Evolutionary conservation across 768 basidiomycete species (phyloP).

Genomic region (Roridomyces roridus): DNA sequence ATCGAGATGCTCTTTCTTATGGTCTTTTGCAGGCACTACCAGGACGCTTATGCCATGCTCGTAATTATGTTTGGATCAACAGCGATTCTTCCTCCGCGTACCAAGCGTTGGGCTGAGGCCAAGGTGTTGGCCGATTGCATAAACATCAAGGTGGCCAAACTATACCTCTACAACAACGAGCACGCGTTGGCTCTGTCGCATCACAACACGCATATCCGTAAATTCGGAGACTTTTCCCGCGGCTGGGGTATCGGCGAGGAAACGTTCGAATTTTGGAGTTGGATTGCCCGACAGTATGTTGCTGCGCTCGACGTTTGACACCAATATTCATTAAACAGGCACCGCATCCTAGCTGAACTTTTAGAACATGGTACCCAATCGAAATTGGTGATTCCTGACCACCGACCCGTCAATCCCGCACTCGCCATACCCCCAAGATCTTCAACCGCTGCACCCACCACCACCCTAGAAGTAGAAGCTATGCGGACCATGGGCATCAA

Average conservation of each 20-base stretch:
- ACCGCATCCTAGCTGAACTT: conserved; percentile 90
- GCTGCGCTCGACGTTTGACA: neutral
- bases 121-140: conserved; percentile 96
- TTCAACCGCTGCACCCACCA: conserved; percentile 23
- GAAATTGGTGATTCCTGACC: conserved; percentile 65
- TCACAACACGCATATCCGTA: conserved; percentile 84
- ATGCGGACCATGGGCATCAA: conserved; percentile 73
- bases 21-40: conserved; percentile 76
- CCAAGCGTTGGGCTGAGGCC: conserved; percentile 98
- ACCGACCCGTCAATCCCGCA: conserved; percentile 24
- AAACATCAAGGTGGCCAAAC: conserved; percentile 90
- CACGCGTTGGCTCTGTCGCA: conserved; percentile 80
- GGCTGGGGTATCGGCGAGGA: conserved; percentile 97
- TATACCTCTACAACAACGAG: conserved; percentile 92
- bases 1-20: conserved; percentile 14
- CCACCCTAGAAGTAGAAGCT: conserved; percentile 57
- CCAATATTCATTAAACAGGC: conserved; percentile 47
- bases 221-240: conserved; percentile 84
- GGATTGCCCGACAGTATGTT: conserved; percentile 89
- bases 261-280: conserved; percentile 97
- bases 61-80: conserved; percentile 90
- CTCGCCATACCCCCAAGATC: conserved; percentile 26
- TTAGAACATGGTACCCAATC: conserved; percentile 80
- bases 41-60: conserved; percentile 87
- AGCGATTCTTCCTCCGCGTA: conserved; percentile 85